Evolutionary conservation across 2,329 filamentous ascomycete genomes (phyloP).

Genomic region (Emmonsiellopsis sp.): DNA sequence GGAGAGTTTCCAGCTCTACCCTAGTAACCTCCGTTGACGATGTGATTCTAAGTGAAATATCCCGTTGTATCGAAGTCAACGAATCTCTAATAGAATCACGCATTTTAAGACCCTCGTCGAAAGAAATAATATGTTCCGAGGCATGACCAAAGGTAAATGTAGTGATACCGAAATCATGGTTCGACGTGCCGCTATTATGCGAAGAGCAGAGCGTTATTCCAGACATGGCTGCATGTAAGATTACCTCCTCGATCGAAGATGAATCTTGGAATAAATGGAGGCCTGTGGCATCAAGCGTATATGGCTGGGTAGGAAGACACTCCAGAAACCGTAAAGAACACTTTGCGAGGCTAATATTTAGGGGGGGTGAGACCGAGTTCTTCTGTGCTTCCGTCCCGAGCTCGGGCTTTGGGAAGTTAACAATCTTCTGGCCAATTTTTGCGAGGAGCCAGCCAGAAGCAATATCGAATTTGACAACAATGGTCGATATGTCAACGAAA

Average conservation of each 20-base stretch:
- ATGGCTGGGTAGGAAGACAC: conserved; percentile 22
- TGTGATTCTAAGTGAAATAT: conserved; percentile 29
- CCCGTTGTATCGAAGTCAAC: conserved; percentile 24
- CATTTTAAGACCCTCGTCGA: conserved; percentile 39
- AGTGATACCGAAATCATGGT: conserved; percentile 23
- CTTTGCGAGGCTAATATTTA: conserved; percentile 20
- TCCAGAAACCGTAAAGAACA: conserved; percentile 30
- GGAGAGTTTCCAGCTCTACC: conserved; percentile 63
- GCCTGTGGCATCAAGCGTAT: conserved; percentile 12
- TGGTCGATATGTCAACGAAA: conserved; percentile 23
- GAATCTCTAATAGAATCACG: conserved; percentile 36
- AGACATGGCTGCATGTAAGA: conserved; percentile 22
- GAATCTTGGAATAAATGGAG: conserved; percentile 12
- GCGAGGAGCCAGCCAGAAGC: conserved; percentile 31
- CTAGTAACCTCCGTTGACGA: conserved; percentile 23
- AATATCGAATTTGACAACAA: conserved; percentile 28
- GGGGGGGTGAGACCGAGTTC: conserved; percentile 2
- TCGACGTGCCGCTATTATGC: conserved; percentile 14
- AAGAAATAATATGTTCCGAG: conserved; percentile 42
- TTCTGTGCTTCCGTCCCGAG: conserved; percentile 6
- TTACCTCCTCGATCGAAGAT: conserved; percentile 20
- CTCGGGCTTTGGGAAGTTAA: conserved; percentile 12
- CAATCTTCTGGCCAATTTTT: conserved; percentile 26
- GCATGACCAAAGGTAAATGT: conserved; percentile 40
- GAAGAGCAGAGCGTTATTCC: conserved; percentile 18